phyloP scores from a whole-genome alignment of 129 eudicot genomes.

The Artemisia argyi region DNA sequence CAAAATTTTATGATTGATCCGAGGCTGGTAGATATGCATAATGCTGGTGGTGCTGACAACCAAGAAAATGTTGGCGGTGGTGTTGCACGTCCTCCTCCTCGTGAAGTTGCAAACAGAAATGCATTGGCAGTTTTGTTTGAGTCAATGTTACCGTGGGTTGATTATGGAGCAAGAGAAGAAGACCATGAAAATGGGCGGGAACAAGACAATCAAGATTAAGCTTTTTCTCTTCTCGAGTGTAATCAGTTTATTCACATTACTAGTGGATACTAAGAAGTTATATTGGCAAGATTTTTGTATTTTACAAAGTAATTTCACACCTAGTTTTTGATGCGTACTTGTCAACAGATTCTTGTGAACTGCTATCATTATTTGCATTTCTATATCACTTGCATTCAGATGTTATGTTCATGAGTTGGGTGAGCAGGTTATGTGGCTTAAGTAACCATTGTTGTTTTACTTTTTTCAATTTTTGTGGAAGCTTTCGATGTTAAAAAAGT shows the following conservation, averaged over 20 bases:
- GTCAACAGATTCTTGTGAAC: neutral
- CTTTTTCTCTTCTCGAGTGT: neutral
- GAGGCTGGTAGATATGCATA: slow-evolving; percentile 47
- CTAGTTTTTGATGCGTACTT: neutral
- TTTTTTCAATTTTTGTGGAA: neutral
- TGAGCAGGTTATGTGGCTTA: neutral
- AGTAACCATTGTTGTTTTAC: neutral
- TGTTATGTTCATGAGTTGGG: too few species aligned
- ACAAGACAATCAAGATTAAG: slow-evolving; percentile 37
- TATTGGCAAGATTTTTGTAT: neutral
- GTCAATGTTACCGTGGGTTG: slow-evolving; percentile 74
- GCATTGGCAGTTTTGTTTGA: slow-evolving; percentile 73
- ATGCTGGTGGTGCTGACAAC: slow-evolving; percentile 27
- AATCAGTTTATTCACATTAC: neutral
- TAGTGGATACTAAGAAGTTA: slow-evolving; percentile 11
- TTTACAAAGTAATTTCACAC: neutral
- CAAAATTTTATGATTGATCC: slow-evolving; percentile 80
- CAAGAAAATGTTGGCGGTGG: slow-evolving; percentile 25
- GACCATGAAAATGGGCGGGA: slow-evolving; percentile 33
- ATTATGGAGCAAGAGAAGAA: slow-evolving; percentile 57
- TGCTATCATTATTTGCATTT: neutral
- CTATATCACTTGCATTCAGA: neutral
- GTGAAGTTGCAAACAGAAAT: slow-evolving; percentile 64
- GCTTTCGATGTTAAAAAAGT: neutral
- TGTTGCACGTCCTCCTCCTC: slow-evolving; percentile 40